Evolutionary conservation across 2,329 filamentous ascomycete genomes (phyloP).

Genomic region (Verticillium longisporum): DNA sequence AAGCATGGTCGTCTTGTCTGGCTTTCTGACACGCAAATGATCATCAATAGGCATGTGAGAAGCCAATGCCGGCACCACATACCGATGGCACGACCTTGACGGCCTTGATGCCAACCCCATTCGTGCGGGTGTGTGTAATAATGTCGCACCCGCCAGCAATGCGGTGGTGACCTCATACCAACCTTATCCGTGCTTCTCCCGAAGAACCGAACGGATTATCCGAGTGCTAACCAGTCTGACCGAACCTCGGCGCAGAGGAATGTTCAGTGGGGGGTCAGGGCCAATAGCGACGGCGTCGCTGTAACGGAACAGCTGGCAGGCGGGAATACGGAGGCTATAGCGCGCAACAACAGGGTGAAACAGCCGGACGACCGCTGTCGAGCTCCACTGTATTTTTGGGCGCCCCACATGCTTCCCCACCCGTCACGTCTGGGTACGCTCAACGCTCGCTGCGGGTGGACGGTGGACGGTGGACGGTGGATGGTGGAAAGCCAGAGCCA

Average conservation of each 20-base stretch:
- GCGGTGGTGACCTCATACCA: background rate
- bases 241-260: slow-evolving; percentile 11
- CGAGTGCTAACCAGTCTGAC: background rate
- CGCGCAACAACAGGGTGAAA: slow-evolving; percentile 5
- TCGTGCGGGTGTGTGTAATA: background rate
- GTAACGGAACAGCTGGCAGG: slow-evolving; percentile 9
- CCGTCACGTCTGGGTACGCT: background rate
- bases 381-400: background rate
- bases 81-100: background rate
- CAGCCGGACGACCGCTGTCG: slow-evolving; percentile 10
- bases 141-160: background rate
- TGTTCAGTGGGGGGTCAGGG: background rate
- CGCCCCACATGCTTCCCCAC: background rate
- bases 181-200: background rate
- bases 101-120: background rate
- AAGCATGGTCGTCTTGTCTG: background rate
- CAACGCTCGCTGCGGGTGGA: no score
- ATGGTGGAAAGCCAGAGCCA: background rate
- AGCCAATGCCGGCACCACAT: background rate
- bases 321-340: slow-evolving; percentile 9
- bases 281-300: slow-evolving; percentile 9
- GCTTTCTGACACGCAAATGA: background rate
- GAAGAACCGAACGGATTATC: background rate
- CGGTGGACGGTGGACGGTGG: background rate
- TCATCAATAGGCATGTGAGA: background rate